These are phyloP conservation scores for Rhizophlyctis rosea DNA, from an alignment of 192 early-diverging fungal genomes.

Conservation along the genomic window DNA sequence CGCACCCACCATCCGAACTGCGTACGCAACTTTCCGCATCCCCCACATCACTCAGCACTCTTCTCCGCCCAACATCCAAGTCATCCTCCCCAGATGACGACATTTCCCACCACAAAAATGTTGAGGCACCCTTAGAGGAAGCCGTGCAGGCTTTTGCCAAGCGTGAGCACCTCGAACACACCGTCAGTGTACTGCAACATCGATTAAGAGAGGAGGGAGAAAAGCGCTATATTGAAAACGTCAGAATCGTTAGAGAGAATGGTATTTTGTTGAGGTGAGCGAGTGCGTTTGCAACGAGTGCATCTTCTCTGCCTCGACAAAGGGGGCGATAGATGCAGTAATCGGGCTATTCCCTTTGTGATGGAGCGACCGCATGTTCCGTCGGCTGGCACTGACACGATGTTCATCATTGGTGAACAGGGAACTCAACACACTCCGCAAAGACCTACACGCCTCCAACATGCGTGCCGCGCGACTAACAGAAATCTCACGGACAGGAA, in stretches of 20 bases:
- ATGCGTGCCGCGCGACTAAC: slow-evolving; percentile 12
- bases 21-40: not conserved
- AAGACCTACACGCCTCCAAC: slow-evolving; percentile 33
- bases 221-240: slow-evolving; percentile 32
- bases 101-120: too few relatives aligned
- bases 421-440: slow-evolving; percentile 44
- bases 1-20: not conserved
- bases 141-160: slow-evolving; percentile 29
- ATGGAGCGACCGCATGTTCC: too few relatives aligned
- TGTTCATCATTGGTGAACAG: slow-evolving; percentile 3
- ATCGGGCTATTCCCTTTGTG: too few relatives aligned
- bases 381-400: too few relatives aligned
- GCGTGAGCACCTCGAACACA: slow-evolving; percentile 49
- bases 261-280: slow-evolving; percentile 36
- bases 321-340: not conserved
- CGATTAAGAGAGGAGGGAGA: slow-evolving; percentile 41
- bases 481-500: not conserved
- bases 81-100: too few relatives aligned
- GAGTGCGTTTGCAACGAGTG: not conserved
- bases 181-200: slow-evolving; percentile 38
- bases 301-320: not conserved
- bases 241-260: slow-evolving; percentile 47
- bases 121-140: slow-evolving; percentile 5
- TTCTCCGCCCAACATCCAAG: slow-evolving; percentile 21
- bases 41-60: not conserved